Conservation (phyloP, 2,329 filamentous ascomycete genomes). For the Orbilia oligospora region DNA sequence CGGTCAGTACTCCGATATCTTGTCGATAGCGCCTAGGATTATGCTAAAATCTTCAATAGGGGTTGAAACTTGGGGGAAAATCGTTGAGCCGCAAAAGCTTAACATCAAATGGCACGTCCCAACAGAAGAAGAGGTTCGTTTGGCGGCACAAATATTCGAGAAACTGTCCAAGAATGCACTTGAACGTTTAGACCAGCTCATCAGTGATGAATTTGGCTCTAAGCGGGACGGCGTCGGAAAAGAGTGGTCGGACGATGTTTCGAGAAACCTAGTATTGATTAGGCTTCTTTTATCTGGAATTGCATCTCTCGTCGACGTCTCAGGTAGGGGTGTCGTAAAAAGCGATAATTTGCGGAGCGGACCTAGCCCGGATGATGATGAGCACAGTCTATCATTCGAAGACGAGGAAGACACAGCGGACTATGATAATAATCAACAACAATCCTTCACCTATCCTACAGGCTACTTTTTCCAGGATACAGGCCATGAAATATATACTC, state of each 20-base stretch:
- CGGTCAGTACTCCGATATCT: conserved; percentile 19
- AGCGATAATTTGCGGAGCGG: conserved; percentile 69
- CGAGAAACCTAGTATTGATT: conserved; percentile 87
- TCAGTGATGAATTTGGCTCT: conserved; percentile 82
- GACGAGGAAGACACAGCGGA: conserved; percentile 74
- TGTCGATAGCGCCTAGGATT: not conserved
- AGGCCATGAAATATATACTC: conserved; percentile 76
- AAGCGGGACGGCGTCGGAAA: conserved; percentile 96
- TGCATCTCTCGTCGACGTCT: conserved; percentile 87
- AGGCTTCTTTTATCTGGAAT: conserved; percentile 91
- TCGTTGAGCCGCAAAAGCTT: conserved; percentile 80
- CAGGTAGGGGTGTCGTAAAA: conserved; percentile 70
- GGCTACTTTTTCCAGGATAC: conserved; percentile 81
- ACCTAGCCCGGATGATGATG: conserved; percentile 71
- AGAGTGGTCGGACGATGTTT: conserved; percentile 98
- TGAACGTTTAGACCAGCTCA: conserved; percentile 81
- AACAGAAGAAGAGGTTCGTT: conserved; percentile 82
- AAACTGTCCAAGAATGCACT: conserved; percentile 84
- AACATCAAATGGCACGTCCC: conserved; percentile 94
- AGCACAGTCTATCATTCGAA: conserved; percentile 69
- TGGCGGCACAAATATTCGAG: conserved; percentile 90
- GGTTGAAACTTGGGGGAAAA: conserved; percentile 85
- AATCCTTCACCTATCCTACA: conserved; percentile 88
- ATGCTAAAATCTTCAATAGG: conserved; percentile 40
- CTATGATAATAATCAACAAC: conserved; percentile 83